These are phyloP conservation scores for Saccharomycopsis javanensis DNA, from an alignment of 805 yeast species.

Conservation along the genomic window DNA sequence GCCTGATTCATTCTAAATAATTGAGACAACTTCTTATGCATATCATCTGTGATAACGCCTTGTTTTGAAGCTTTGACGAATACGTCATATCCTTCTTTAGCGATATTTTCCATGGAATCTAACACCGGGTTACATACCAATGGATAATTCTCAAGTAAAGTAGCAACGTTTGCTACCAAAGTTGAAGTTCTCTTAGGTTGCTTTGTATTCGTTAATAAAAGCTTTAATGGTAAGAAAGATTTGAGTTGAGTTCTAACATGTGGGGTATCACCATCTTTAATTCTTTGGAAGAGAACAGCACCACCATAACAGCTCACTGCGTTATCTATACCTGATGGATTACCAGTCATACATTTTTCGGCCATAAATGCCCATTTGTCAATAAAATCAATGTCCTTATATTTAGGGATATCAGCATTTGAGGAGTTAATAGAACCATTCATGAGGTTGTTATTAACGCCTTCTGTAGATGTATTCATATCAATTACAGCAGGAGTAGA, in stretches of 20 bases:
- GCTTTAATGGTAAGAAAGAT: conserved; percentile 61
- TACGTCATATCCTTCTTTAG: conserved; percentile 60
- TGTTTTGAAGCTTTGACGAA: conserved; percentile 37
- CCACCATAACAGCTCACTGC: conserved; percentile 96
- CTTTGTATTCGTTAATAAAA: conserved; percentile 74
- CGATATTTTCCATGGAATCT: conserved; percentile 66
- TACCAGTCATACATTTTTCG: conserved; percentile 92
- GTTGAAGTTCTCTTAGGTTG: conserved; percentile 84
- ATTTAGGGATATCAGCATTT: conserved; percentile 21
- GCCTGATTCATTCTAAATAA: conserved; percentile 83
- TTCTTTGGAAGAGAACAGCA: conserved; percentile 80
- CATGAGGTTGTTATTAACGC: not conserved
- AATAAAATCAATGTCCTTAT: conserved; percentile 46
- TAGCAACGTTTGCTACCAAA: conserved; percentile 68
- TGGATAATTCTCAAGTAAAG: conserved; percentile 43
- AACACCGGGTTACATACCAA: conserved; percentile 47
- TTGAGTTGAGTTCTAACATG: conserved; percentile 59
- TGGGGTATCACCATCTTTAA: conserved; percentile 38
- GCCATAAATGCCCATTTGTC: conserved; percentile 88
- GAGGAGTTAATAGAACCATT: not conserved
- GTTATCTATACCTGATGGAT: conserved; percentile 94
- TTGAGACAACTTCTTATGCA: conserved; percentile 40
- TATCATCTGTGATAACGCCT: conserved; percentile 29
- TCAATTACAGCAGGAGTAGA: conserved; percentile 21
- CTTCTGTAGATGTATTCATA: not conserved